Base-by-base conservation (phyloP, 2,329 filamentous ascomycete genomes). In the Botryotinia globosa region DNA sequence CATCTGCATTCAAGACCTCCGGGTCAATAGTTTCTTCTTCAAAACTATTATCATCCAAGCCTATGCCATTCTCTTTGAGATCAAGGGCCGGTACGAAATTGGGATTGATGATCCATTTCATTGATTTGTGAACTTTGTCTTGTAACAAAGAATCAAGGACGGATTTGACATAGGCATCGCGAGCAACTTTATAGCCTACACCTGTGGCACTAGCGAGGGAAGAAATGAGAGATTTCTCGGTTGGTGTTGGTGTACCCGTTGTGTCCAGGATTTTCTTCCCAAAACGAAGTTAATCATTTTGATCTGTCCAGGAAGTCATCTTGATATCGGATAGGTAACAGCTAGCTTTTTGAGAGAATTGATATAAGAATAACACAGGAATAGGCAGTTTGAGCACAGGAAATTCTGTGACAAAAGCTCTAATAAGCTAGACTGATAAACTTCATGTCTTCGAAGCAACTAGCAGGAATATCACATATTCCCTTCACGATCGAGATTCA, bases 101-200 rank as follows among this genome's bases (percentile, higher is more conserved):
- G 25, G 67, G 68, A 48, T 71, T 29, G 63, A 73, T 74, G 16
- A 74, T 48, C 73, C 71, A 73, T 48, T 58, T 71, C 73, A 74
- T 74, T 39, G 73, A 73, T 29, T 74, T 74, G 42, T 66, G 66
- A 42, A 74, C 71, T 69, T 71, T 74, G n/a, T 74, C 67, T 65
- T 73, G 67, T 37, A 74, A 56, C 20, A 74, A 42, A 2, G 67
- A 63, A 74, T 74, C 73, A 32, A 73, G 71, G 7, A 74, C 56
- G 51, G 62, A 71, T 71, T 74, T 74, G 44, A 73, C 71, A 54
- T 71, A 74, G 64, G 73, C 71, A 62, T 74, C 67, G 8, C 71
- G 71, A 14, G 73, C 71, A 5, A 74, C 73, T 34, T 71, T 71
- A 54, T 74, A 74, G 5, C 58, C 73, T 29, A 74, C 71, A 44